Percentiles rank a stretch among this genome's conserved stretches.
These are phyloP conservation scores for Calophaca sinica DNA, from an alignment of 306 rosid species.

Conservation along the genomic window DNA sequence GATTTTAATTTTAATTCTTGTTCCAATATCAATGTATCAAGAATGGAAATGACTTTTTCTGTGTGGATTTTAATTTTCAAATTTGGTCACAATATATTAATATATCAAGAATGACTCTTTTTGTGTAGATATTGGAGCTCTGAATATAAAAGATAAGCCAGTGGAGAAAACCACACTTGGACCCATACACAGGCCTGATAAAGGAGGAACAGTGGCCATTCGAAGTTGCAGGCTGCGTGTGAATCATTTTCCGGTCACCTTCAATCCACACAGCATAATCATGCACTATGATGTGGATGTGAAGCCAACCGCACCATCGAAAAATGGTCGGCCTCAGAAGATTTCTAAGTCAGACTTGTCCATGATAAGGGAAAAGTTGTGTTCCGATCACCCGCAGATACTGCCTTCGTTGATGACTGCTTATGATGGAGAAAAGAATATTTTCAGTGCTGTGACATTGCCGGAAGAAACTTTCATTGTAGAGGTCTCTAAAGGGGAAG, in stretches of 20 bases:
- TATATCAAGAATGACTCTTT: not conserved
- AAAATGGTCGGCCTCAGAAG: conserved; percentile 49
- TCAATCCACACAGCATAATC: conserved; percentile 47
- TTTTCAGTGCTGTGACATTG: conserved; percentile 58
- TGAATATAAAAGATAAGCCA: not conserved
- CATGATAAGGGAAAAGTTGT: conserved; percentile 58
- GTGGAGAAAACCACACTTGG: conserved; percentile 1
- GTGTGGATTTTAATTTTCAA: too few relatives aligned
- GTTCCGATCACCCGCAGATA: conserved; percentile 41
- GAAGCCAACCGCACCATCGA: conserved; percentile 42
- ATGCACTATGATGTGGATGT: conserved; percentile 66
- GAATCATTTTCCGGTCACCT: conserved; percentile 58
- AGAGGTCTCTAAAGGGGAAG: conserved; percentile 56
- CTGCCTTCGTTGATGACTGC: conserved; percentile 54
- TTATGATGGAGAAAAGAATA: conserved; percentile 69
- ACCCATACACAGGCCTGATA: conserved; percentile 66
- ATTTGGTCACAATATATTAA: not conserved
- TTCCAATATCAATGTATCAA: not conserved
- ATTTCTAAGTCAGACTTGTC: conserved; percentile 56
- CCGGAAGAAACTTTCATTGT: conserved; percentile 59
- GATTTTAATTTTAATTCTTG: too few relatives aligned
- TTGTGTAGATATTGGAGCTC: conserved; percentile 1
- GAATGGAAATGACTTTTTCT: too few relatives aligned
- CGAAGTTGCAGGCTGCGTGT: conserved; percentile 41
- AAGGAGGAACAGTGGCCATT: conserved; percentile 50